Percentiles rank a stretch among this genome's conserved stretches.
These are phyloP conservation scores for Talaromyces thailandensis DNA, from an alignment of 495 filamentous ascomycete genomes.

Conservation along the genomic window DNA sequence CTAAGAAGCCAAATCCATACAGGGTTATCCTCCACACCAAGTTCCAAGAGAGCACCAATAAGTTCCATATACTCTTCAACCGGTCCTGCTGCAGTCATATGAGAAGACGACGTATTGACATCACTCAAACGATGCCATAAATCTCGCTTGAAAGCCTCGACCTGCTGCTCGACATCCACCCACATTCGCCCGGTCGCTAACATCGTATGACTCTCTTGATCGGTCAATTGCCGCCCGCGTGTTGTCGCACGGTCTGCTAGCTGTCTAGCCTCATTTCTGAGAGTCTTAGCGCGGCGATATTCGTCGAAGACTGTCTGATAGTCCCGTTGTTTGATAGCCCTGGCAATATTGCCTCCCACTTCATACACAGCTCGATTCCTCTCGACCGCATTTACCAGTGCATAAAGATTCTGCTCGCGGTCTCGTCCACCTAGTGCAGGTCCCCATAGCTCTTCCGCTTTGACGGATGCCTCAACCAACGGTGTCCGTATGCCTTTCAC, in stretches of 20 bases:
- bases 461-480: conserved; percentile 77
- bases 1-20: conserved; percentile 92
- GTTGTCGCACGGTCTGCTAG: conserved; percentile 45
- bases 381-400: conserved; percentile 63
- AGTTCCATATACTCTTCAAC: conserved; percentile 83
- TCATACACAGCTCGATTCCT: conserved; percentile 72
- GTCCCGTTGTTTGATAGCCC: conserved; percentile 81
- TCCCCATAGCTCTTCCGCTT: conserved; percentile 95
- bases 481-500: conserved; percentile 82
- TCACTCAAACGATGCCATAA: conserved; percentile 72
- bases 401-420: conserved; percentile 75
- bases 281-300: conserved; percentile 67
- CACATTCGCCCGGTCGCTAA: conserved; percentile 90
- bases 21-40: conserved; percentile 91
- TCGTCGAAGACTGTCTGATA: conserved; percentile 81
- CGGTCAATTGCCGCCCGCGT: conserved; percentile 42
- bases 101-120: conserved; percentile 36
- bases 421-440: conserved; percentile 89
- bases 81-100: conserved; percentile 29
- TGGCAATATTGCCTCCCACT: conserved; percentile 63
- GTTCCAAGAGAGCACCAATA: conserved; percentile 75
- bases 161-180: conserved; percentile 78
- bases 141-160: conserved; percentile 78
- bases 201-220: conserved; percentile 74
- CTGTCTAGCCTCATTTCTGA: conserved; percentile 62